These are phyloP conservation scores for Bolboschoenus planiculmis DNA, from an alignment of 176 grass and related monocot genomes.

Conservation along the genomic window DNA sequence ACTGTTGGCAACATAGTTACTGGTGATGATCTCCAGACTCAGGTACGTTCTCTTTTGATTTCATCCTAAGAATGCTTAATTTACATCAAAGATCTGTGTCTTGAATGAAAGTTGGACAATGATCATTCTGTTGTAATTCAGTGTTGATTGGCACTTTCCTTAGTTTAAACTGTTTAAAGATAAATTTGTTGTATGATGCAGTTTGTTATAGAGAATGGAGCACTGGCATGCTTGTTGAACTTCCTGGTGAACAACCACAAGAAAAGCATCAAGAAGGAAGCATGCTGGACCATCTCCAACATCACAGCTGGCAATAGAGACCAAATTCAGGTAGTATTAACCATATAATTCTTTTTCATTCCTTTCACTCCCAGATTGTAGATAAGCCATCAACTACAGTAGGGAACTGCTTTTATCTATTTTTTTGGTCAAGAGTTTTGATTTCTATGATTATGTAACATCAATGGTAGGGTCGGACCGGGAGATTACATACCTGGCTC, in stretches of 20 bases:
- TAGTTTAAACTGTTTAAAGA: not conserved
- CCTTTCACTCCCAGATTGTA: not conserved
- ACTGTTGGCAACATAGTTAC: conserved; percentile 92
- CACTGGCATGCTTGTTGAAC: conserved; percentile 79
- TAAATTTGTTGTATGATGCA: conserved; percentile 26
- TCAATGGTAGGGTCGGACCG: not conserved
- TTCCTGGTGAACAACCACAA: conserved; percentile 78
- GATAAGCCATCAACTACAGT: not conserved
- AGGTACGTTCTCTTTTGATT: conserved; percentile 38
- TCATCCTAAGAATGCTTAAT: not conserved
- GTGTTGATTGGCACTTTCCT: not conserved
- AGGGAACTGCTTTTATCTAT: not conserved
- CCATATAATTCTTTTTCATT: not conserved
- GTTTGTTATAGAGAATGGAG: conserved; percentile 88
- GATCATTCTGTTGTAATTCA: not conserved
- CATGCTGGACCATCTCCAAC: conserved; percentile 96
- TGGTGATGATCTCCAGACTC: conserved; percentile 94
- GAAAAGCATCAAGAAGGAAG: conserved; percentile 99
- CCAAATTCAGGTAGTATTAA: conserved; percentile 70
- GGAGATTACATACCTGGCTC: not conserved
- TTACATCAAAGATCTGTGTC: not conserved
- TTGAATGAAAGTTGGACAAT: not conserved
- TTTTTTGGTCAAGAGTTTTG: not conserved
- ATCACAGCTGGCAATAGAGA: conserved; percentile 92
- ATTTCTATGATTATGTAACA: not conserved